These are phyloP conservation scores for Rubus parviflorus DNA, from an alignment of 306 rosid species.

Conservation along the genomic window DNA sequence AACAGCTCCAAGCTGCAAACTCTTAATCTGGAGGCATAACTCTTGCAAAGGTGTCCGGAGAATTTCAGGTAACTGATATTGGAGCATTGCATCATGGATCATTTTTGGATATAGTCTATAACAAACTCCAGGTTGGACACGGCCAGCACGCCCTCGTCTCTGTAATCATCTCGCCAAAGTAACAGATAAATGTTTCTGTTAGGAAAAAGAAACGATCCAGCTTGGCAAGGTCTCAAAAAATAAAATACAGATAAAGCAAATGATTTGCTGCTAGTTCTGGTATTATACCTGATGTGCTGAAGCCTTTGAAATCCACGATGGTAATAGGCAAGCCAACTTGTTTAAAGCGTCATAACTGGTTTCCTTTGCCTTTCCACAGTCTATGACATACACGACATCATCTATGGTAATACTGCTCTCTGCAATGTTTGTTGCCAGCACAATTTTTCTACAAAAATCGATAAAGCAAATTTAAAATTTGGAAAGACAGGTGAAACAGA, in stretches of 20 bases:
- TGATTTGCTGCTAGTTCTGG: not conserved
- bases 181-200: not conserved
- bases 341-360: conserved; percentile 97
- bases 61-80: conserved; percentile 91
- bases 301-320: conserved; percentile 98
- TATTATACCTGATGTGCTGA: conserved; percentile 88
- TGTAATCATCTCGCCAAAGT: conserved; percentile 40
- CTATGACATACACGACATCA: conserved; percentile 90
- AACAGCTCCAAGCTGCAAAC: conserved; percentile 88
- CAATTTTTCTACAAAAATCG: conserved; percentile 75
- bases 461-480: conserved; percentile 27
- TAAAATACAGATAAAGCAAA: conserved; percentile 15
- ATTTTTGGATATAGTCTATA: conserved; percentile 85
- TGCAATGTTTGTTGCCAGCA: conserved; percentile 94
- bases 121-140: conserved; percentile 96
- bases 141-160: conserved; percentile 99
- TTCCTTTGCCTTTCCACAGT: conserved; percentile 98
- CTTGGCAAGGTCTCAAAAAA: not conserved
- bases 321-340: conserved; percentile 90
- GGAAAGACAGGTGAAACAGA: conserved; percentile 23
- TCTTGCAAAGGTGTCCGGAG: conserved; percentile 97
- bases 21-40: conserved; percentile 90
- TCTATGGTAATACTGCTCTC: conserved; percentile 99
- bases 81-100: conserved; percentile 83
- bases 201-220: not conserved